A percentile compares a stretch with the other conserved stretches of the same genome.
Conservation (phyloP, 2,329 filamentous ascomycete genomes). For the Fusarium pilosicola region DNA sequence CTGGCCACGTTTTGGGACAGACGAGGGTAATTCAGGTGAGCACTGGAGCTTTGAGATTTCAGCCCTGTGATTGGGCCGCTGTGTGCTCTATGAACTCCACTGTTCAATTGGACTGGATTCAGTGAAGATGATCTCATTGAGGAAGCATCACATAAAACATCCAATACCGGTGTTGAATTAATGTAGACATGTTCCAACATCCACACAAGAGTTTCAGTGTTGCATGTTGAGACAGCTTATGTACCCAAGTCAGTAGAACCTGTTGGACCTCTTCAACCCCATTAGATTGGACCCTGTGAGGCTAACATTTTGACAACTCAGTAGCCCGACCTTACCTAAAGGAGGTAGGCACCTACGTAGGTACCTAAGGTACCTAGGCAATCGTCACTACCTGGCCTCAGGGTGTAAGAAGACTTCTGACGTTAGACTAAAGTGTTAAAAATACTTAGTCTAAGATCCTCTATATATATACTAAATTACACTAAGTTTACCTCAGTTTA, state of each 20-base stretch:
- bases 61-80: conserved; percentile 41
- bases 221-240: neutral
- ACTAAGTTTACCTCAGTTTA: no score
- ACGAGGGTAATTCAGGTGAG: conserved; percentile 3
- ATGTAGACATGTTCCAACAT: neutral
- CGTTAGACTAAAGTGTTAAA: no score
- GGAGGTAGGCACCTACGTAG: neutral
- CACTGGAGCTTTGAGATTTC: conserved; percentile 30
- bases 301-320: conserved; percentile 21
- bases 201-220: neutral
- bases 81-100: conserved; percentile 4
- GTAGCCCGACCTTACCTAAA: neutral
- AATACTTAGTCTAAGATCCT: no score
- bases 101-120: neutral
- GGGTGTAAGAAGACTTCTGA: no score
- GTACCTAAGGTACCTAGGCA: neutral
- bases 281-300: conserved; percentile 29
- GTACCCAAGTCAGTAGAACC: neutral
- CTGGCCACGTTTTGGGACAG: conserved; percentile 39
- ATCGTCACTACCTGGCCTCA: neutral
- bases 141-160: neutral
- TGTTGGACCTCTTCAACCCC: neutral
- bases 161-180: neutral
- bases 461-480: no score
- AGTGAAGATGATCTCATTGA: neutral